Evolutionary conservation across 129 eudicot species (phyloP), one percentile per base, ranked within the genome.

Genomic region (Scalesia atractyloides): DNA sequence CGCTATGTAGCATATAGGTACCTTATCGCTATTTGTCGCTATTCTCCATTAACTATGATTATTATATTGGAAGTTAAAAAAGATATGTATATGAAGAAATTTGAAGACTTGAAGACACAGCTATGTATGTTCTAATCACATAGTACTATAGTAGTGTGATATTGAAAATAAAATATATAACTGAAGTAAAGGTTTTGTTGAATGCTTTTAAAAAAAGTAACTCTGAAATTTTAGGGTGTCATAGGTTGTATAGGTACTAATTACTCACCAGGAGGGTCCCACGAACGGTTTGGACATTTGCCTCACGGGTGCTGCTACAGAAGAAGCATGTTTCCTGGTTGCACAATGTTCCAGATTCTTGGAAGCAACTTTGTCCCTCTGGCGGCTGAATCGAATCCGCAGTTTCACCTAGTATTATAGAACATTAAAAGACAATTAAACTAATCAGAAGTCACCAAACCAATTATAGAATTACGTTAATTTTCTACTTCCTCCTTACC

Each of bases 251-350:
- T 7, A 54, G 60, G 30, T 34, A 19, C 15, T 48, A 4, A 12
- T 51, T 57, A 53, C 86, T 84, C 73, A 93, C 98, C 92, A 94
- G 79, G 67, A 94, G 79, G 12, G 98, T 94, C 75, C 97, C 98
- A 74, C 91, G 79, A 59, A 94, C 96, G 39, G 91, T 90, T 77
- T 87, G 81, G 17, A 84, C 57, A 56, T 84, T 77, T 30, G 87
- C 89, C 77, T 92, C 95, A 22, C 95, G 83, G 33, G 76, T 51
- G 64, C 94, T 87, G 61, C 68, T 88, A 83, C 97, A 91, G 69
- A 88, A 83, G 52, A 83, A 85, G 66, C 97, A 91, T 34, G 89
- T 88, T 62, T 82, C 79, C 10, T 84, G 77, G 19, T 78, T 73
- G 80, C 97, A 91, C 12, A 88, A 68, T 9, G 72, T 74, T 47